Evolutionary conservation across 2,329 filamentous ascomycete genomes (phyloP).

Genomic region (Graphilbum fragrans): DNA sequence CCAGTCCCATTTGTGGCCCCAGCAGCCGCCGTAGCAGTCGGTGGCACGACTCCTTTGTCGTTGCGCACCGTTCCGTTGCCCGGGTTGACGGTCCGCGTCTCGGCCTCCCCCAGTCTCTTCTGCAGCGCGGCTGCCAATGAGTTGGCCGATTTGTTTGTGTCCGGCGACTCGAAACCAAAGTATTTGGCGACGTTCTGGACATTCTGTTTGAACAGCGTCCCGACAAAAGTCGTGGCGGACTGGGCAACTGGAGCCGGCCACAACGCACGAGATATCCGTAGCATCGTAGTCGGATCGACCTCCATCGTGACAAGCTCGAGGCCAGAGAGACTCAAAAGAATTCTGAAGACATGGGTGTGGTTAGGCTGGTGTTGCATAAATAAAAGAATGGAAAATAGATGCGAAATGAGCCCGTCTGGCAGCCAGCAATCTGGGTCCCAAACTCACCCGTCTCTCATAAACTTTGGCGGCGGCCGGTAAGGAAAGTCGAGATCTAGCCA

Average conservation of each 20-base stretch:
- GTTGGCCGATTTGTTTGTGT: neutral
- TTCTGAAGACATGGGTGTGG: too few relatives aligned
- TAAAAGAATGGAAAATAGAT: neutral
- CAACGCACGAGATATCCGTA: constrained; percentile 33
- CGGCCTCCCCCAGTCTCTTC: constrained; percentile 16
- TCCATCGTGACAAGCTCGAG: constrained; percentile 7
- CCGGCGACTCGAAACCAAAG: constrained; percentile 28
- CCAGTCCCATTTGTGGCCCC: too few relatives aligned
- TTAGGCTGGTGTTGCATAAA: too few relatives aligned
- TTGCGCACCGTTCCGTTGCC: neutral
- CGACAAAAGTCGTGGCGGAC: constrained; percentile 39
- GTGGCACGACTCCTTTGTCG: neutral
- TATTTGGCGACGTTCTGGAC: constrained; percentile 27
- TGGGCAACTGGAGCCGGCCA: constrained; percentile 40
- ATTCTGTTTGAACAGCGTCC: constrained; percentile 33
- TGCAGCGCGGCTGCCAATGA: constrained; percentile 19
- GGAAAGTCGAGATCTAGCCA: constrained; percentile 55
- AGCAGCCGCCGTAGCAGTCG: neutral
- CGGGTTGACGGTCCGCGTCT: constrained; percentile 10
- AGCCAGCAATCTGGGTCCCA: too few relatives aligned
- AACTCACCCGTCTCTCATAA: constrained; percentile 42
- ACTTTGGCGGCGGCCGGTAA: constrained; percentile 43
- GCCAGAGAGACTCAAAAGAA: constrained; percentile 6
- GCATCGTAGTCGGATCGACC: constrained; percentile 11
- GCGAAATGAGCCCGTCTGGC: too few relatives aligned